Evolutionary conservation across 2,329 filamentous ascomycete species (phyloP).

Genomic region (Nothophaeocryptopus gaeumannii): DNA sequence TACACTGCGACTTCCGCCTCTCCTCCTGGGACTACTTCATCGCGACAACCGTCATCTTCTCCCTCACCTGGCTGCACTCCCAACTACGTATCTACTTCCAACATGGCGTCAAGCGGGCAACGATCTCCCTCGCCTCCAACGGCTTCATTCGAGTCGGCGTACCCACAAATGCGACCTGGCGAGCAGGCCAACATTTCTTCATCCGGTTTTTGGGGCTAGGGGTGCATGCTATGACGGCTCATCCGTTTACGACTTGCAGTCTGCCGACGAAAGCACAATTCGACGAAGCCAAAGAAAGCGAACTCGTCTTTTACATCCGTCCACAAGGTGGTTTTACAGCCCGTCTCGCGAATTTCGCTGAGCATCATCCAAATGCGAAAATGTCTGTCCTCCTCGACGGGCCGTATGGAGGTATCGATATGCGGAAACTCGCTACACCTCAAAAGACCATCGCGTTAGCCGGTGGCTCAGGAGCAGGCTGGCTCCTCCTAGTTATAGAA

Average conservation of each 20-base stretch:
- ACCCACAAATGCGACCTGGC: slow-evolving; percentile 47
- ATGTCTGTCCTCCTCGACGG: slow-evolving; percentile 56
- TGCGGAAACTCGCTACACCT: slow-evolving; percentile 38
- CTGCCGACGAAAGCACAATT: slow-evolving; percentile 34
- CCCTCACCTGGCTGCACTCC: slow-evolving; percentile 46
- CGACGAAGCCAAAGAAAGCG: slow-evolving; percentile 26
- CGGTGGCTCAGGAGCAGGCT: slow-evolving; percentile 57
- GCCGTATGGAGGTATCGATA: slow-evolving; percentile 55
- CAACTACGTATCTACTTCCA: slow-evolving; percentile 50
- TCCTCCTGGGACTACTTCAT: slow-evolving; percentile 60
- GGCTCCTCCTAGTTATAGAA: slow-evolving; percentile 51
- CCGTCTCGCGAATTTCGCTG: slow-evolving; percentile 39
- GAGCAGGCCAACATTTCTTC: slow-evolving; percentile 55
- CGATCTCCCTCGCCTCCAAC: slow-evolving; percentile 41
- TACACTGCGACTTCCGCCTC: slow-evolving; percentile 57
- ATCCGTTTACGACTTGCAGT: slow-evolving; percentile 58
- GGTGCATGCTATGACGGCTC: slow-evolving; percentile 45
- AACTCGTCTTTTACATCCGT: slow-evolving; percentile 55
- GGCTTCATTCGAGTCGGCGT: slow-evolving; percentile 46
- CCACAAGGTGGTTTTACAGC: slow-evolving; percentile 51
- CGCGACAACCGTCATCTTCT: slow-evolving; percentile 53
- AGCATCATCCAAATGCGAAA: slow-evolving; percentile 33
- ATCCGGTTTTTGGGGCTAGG: slow-evolving; percentile 51
- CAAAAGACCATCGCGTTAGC: slow-evolving; percentile 50
- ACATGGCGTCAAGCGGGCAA: slow-evolving; percentile 50